phyloP scores from a whole-genome alignment of 2,329 filamentous ascomycete species.

The Penicillium nordicum region DNA sequence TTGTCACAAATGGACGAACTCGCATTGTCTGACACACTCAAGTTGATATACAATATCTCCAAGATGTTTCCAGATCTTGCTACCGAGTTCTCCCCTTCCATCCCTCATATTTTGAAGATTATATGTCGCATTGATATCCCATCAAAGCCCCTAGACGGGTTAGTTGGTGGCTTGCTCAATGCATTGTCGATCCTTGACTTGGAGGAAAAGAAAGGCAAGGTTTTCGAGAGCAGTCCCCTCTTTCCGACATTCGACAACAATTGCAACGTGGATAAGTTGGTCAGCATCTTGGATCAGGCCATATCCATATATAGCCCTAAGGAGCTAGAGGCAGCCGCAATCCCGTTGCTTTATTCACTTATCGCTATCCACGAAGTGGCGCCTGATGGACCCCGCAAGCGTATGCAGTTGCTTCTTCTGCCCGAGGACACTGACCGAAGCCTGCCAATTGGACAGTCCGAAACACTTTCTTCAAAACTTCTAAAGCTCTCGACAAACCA shows the following conservation, averaged over 20 bases:
- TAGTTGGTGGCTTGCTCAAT: conserved; percentile 71
- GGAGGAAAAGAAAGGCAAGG: conserved; percentile 50
- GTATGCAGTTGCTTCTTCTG: conserved; percentile 66
- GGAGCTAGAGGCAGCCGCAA: conserved; percentile 68
- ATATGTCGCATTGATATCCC: conserved; percentile 60
- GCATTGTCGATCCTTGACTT: conserved; percentile 76
- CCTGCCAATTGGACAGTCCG: conserved; percentile 70
- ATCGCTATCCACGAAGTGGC: conserved; percentile 68
- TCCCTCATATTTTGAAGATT: conserved; percentile 68
- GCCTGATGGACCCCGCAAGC: conserved; percentile 58
- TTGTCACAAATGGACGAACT: conserved; percentile 61
- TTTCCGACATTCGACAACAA: conserved; percentile 64
- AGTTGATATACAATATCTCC: conserved; percentile 84
- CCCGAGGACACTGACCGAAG: conserved; percentile 74
- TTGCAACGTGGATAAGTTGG: conserved; percentile 60
- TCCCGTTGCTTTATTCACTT: conserved; percentile 72
- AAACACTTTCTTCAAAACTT: conserved; percentile 70
- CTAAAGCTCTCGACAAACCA: conserved; percentile 75
- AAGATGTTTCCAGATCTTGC: conserved; percentile 65
- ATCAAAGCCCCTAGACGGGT: conserved; percentile 66
- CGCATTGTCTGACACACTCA: conserved; percentile 79
- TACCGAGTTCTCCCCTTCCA: conserved; percentile 61
- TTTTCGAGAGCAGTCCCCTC: conserved; percentile 50
- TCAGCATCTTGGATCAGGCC: conserved; percentile 66
- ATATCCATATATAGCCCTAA: conserved; percentile 61